Evolutionary conservation across 2,329 filamentous ascomycete species (phyloP), one percentile per base, ranked within the genome.

Genomic region (Talaromyces sp.): DNA sequence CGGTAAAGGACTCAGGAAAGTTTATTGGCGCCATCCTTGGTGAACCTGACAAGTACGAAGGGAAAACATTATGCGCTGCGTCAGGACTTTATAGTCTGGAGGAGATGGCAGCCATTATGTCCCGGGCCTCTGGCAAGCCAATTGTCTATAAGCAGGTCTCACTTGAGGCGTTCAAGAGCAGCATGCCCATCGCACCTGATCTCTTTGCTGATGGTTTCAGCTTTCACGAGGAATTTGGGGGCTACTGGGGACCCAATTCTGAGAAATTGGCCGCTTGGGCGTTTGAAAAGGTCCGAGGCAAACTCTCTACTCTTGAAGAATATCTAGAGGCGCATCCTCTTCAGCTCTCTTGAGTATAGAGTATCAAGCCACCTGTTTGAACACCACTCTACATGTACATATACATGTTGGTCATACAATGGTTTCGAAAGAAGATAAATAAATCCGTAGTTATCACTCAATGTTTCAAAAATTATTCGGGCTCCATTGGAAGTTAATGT

Each of bases 21-120:
- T 74, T 65, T 32, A 61, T 78, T 17, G 72, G 66, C 1, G 68
- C 75, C 0, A 72, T 79, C 12, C 69, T 79, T 4, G 69, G 68
- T 2, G 66, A 74, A 0, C 72, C 73, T 0, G 72, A 74, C 0
- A 68, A 66, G 57, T 77, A 72, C 32, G 64, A 67, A 5, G 75
- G 74, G 10, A 73, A 69, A 59, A 67, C 63, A 19, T 66, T 79
- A 32, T 70, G 67, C n/a, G 75, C 75, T 0, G 72, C 74, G 0
- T 65, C 68, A 6, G 62, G 60, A 1, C 52, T 76, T 6, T 74
- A 76, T 61, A 69, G 64, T 3, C 64, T 70, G 43, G 57, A 63
- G 0, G 66, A 79, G 58, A 66, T 73, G 10, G 73, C 64, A 29
- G 62, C 60, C 54, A 67, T 72, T 31, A 68, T 79, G 43, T 66